These are phyloP conservation scores for Mycena galericulata DNA, from an alignment of 768 basidiomycete genomes.

Conservation along the genomic window DNA sequence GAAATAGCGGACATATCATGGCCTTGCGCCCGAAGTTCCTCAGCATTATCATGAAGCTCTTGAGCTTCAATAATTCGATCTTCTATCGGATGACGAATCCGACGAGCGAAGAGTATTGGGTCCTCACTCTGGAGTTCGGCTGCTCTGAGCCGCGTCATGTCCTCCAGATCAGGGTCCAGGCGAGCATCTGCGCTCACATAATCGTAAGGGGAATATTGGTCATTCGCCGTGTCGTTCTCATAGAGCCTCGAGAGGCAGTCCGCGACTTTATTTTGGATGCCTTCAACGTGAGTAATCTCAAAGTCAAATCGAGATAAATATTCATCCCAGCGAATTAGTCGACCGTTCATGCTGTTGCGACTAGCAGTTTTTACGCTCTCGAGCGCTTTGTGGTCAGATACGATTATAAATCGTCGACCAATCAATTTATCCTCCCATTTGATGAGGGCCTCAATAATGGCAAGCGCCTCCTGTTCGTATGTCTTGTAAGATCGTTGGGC, in stretches of 20 bases:
- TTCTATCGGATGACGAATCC: neutral
- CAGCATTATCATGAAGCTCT: neutral
- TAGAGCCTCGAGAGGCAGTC: neutral
- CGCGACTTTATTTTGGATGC: neutral
- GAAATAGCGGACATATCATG: neutral
- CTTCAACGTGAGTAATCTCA: neutral
- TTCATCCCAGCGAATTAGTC: too few species aligned
- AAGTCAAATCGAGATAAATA: too few species aligned
- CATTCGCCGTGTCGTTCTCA: neutral
- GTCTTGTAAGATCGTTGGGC: slow-evolving; percentile 15
- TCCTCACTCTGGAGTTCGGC: neutral
- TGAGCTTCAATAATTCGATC: neutral
- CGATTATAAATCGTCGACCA: slow-evolving; percentile 12
- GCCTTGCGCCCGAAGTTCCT: neutral
- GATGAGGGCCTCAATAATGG: slow-evolving; percentile 31
- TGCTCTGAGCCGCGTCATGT: neutral
- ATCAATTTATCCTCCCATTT: slow-evolving; percentile 45
- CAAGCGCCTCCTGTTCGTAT: slow-evolving; percentile 31
- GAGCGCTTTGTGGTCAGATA: neutral
- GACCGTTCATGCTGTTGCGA: neutral
- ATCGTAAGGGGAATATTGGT: neutral
- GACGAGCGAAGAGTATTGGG: neutral
- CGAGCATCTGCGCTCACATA: slow-evolving; percentile 2
- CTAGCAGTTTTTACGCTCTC: neutral
- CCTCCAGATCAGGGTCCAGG: neutral